phyloP scores from a whole-genome alignment of 2,329 filamentous ascomycete genomes.

The Rhynchosporium secalis region DNA sequence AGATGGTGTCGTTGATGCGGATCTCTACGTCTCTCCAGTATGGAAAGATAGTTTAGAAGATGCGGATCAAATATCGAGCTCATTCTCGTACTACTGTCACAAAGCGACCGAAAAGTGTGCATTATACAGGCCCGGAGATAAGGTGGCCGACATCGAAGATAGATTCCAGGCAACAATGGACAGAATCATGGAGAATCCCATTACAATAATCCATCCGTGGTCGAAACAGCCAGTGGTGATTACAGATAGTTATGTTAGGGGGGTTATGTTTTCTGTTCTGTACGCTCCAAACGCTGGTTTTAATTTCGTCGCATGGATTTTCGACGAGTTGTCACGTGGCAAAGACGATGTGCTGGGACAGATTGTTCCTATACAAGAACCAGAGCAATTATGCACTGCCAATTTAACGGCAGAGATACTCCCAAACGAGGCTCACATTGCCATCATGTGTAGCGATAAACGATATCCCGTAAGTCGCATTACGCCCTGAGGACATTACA shows the following conservation, averaged over 20 bases:
- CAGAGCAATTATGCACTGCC: constrained; percentile 21
- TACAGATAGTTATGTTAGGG: constrained; percentile 35
- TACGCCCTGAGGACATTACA: neutral
- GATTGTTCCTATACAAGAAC: constrained; percentile 2
- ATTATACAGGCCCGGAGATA: constrained; percentile 32
- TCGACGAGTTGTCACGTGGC: constrained; percentile 37
- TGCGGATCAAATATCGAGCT: constrained; percentile 33
- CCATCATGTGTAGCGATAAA: constrained; percentile 39
- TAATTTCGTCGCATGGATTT: constrained; percentile 29
- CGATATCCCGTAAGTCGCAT: constrained; percentile 30
- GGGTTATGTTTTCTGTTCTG: constrained; percentile 33
- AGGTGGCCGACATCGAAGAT: constrained; percentile 28
- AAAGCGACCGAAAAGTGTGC: constrained; percentile 39
- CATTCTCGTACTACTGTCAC: constrained; percentile 38
- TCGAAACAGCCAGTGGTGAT: constrained; percentile 31
- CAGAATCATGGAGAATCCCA: constrained; percentile 41
- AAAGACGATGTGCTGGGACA: constrained; percentile 40
- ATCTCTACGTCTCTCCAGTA: constrained; percentile 31
- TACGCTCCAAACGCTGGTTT: constrained; percentile 36
- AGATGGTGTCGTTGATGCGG: constrained; percentile 36
- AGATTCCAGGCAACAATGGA: constrained; percentile 42
- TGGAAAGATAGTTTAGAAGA: constrained; percentile 33
- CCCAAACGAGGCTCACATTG: constrained; percentile 28
- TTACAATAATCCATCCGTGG: constrained; percentile 28
- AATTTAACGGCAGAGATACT: constrained; percentile 21